Evolutionary conservation across 164 flowering plant genomes (phyloP), one percentile per base, ranked within the genome.

Genomic region (Stephania japonica): DNA sequence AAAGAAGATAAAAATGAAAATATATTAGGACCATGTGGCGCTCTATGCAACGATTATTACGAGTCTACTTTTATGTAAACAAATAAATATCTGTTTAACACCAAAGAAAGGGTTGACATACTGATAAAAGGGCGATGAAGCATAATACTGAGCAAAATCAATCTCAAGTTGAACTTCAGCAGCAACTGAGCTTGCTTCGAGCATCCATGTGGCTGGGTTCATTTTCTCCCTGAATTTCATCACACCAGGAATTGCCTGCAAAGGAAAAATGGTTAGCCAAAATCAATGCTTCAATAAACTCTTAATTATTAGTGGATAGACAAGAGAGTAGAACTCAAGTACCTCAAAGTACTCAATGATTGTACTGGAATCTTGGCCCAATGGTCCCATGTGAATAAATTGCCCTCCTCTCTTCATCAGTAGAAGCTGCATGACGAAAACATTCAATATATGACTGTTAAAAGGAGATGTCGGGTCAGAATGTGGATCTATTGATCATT

Each of bases 371-470:
- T 93, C 77, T 18, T 74, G 82, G 12, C 98, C 97, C 73, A 93
- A 76, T 16, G 92, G 97, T 66, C 98, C 98, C 13, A 85, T 80
- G 73, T 91, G 91, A 61, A 90, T 93, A 50, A 90, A 88, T 80
- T 93, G 95, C 38, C 98, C 98, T 74, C 98, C 98, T 81, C 97
- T 85, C 80, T 93, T 93, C 95, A 93, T 84, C 70, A 93, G 76
- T 42, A 93, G 80, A 26, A 93, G 78, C 88, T 88, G 86, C 65
- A 21, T 32, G 41, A 65, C 27, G 13, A 73, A n/a, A 13, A 32
- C 27, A 65, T 21, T 59, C 14, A 59, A 62, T 26, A 62, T n/a
- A n/a, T n/a, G n/a, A n/a, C n/a, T n/a, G n/a, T n/a, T n/a, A n/a
- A n/a, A n/a, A n/a, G n/a, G n/a, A n/a, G n/a, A n/a, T n/a, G n/a